Conservation (phyloP, 2,329 filamentous ascomycete species). For the Mollisiaceae sp. region DNA sequence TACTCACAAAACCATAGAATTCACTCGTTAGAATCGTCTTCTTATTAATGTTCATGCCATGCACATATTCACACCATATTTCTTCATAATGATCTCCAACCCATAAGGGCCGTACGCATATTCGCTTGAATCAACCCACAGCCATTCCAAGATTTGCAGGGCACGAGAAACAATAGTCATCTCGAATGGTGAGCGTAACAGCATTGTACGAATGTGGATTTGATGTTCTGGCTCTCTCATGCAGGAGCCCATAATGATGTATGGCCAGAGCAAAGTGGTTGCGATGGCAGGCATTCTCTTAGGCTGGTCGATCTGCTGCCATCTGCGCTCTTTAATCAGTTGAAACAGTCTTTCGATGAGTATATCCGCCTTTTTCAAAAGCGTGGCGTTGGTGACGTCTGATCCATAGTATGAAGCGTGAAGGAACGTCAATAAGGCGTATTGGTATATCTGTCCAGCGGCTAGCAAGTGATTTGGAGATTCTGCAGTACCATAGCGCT, state of each 20-base stretch:
- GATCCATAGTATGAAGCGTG: conserved; percentile 4
- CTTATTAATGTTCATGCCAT: background rate
- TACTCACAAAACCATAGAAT: too few species aligned
- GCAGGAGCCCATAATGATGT: conserved; percentile 3
- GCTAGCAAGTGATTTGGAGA: background rate
- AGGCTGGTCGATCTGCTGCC: background rate
- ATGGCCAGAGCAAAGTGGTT: conserved; percentile 9
- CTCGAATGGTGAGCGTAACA: conserved; percentile 6
- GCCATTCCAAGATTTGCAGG: conserved; percentile 4
- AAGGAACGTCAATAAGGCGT: background rate
- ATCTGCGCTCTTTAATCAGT: background rate
- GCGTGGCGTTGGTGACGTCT: background rate
- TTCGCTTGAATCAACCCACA: background rate
- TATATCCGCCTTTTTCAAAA: background rate
- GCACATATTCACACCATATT: background rate
- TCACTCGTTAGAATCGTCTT: background rate
- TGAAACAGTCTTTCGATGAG: background rate
- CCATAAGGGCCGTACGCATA: conserved; percentile 1
- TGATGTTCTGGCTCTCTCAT: background rate
- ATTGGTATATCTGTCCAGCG: background rate
- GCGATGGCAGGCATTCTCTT: background rate
- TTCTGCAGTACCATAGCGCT: background rate
- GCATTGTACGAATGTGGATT: background rate
- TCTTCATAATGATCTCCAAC: background rate
- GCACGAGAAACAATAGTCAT: background rate